A percentile compares a stretch with the other conserved stretches of the same genome.
phyloP scores from a whole-genome alignment of 2,329 filamentous ascomycete species.

The Rhexocercosporidium sp. region DNA sequence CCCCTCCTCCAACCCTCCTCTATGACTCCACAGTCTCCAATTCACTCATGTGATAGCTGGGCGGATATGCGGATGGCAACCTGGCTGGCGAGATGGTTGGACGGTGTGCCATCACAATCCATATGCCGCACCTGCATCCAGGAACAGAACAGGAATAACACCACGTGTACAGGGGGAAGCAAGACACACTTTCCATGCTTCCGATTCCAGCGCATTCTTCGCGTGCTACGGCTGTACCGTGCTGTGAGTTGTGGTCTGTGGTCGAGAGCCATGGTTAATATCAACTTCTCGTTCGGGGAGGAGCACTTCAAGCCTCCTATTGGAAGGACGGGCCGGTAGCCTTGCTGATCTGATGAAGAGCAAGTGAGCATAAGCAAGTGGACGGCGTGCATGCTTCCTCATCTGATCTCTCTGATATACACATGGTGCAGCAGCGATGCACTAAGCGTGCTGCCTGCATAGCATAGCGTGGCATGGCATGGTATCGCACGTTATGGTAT shows the following conservation, averaged over 20 bases:
- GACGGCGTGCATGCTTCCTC: not conserved
- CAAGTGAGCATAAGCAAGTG: not conserved
- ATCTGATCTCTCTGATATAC: conserved; percentile 1
- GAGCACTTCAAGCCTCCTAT: not conserved
- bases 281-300: not conserved
- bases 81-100: too few relatives aligned
- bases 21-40: not conserved
- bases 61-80: not conserved
- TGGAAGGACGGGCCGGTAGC: conserved; percentile 7
- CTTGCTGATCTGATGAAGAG: not conserved
- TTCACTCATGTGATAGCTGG: not conserved
- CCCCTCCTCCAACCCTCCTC: not conserved
- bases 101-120: not conserved
- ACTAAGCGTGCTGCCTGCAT: conserved; percentile 1
- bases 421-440: not conserved
- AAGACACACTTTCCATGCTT: not conserved
- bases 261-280: not conserved
- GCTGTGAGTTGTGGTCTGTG: not conserved
- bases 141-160: not conserved
- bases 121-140: not conserved
- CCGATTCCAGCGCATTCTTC: not conserved
- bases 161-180: not conserved
- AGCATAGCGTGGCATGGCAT: not conserved
- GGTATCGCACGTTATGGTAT: not conserved
- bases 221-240: not conserved